Percentiles rank a stretch among this genome's conserved stretches.
phyloP scores from a whole-genome alignment of 1,139 yeast genomes.

The Ogataea hybrid region DNA sequence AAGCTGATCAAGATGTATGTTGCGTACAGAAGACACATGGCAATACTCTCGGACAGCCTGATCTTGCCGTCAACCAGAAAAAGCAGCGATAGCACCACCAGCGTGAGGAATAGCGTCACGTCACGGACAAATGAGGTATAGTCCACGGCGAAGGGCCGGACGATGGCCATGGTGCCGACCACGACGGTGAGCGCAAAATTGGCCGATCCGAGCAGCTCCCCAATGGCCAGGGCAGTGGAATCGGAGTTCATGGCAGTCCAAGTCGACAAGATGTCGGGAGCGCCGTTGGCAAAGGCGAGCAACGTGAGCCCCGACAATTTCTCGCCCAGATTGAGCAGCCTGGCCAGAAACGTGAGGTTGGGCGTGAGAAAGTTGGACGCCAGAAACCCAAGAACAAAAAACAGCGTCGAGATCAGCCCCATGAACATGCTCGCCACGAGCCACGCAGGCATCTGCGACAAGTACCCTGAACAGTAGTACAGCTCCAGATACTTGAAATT shows the following conservation, averaged over 20 bases:
- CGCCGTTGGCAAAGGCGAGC: constrained; percentile 87
- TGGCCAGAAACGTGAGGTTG: constrained; percentile 62
- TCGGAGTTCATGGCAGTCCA: constrained; percentile 72
- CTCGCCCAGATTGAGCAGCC: constrained; percentile 62
- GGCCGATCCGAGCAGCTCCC: constrained; percentile 87
- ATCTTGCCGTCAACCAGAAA: constrained; percentile 52
- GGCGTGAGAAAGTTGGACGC: constrained; percentile 80
- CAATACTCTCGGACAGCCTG: constrained; percentile 44
- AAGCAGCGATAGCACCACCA: constrained; percentile 40
- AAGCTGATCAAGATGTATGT: constrained; percentile 37
- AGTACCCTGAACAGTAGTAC: constrained; percentile 21
- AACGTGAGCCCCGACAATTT: constrained; percentile 84
- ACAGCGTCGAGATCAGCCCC: constrained; percentile 39
- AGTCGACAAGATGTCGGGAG: constrained; percentile 87
- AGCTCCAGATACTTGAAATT: constrained; percentile 18
- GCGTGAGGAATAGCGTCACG: constrained; percentile 30
- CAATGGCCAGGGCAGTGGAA: constrained; percentile 75
- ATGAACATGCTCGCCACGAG: constrained; percentile 7
- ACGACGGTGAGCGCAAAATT: constrained; percentile 74
- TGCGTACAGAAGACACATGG: constrained; percentile 42
- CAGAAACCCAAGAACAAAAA: constrained; percentile 64
- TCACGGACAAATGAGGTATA: constrained; percentile 44
- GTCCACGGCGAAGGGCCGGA: constrained; percentile 60
- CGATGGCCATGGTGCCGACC: constrained; percentile 69
- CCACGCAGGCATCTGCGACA: constrained; percentile 8